These are phyloP conservation scores for Camellia lanceoleosa DNA, from an alignment of 148 eudicot genomes.

Conservation along the genomic window DNA sequence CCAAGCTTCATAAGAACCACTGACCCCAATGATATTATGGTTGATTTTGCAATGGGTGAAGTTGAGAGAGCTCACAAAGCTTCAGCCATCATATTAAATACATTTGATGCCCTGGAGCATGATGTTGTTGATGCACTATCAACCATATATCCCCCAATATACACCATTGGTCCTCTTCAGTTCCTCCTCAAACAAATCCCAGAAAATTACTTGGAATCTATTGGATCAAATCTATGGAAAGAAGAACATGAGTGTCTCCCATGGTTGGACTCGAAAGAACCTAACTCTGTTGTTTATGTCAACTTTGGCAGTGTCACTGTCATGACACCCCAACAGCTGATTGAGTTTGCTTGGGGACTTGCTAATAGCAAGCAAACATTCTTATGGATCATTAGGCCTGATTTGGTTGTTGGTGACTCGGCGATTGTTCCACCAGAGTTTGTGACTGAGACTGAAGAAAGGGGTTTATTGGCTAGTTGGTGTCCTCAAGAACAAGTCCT, in stretches of 20 bases:
- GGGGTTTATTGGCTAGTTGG: conserved; percentile 28
- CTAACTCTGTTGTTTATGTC: conserved; percentile 30
- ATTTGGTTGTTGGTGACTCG: conserved; percentile 23
- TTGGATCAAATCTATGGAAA: conserved; percentile 32
- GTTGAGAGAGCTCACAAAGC: not conserved
- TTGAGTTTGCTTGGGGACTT: conserved; percentile 32
- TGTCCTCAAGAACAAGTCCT: conserved; percentile 34
- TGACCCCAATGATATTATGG: not conserved
- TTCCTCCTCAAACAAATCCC: not conserved
- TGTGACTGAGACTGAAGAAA: conserved; percentile 17
- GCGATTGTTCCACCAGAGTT: conserved; percentile 25
- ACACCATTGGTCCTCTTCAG: not conserved
- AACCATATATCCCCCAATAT: not conserved
- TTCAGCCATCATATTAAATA: not conserved
- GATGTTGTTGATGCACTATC: not conserved
- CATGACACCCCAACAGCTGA: conserved; percentile 27
- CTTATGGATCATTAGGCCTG: conserved; percentile 32
- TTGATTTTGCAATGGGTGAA: not conserved
- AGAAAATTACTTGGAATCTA: not conserved
- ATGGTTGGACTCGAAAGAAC: conserved; percentile 28
- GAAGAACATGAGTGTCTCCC: conserved; percentile 26
- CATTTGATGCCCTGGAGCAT: not conserved
- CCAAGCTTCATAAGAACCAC: not conserved
- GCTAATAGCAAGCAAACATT: conserved; percentile 27
- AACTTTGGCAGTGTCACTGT: conserved; percentile 32